Evolutionary conservation across 108 stramenopile genomes (phyloP).

Genomic region (Cyclotella choctawhatcheeana): DNA sequence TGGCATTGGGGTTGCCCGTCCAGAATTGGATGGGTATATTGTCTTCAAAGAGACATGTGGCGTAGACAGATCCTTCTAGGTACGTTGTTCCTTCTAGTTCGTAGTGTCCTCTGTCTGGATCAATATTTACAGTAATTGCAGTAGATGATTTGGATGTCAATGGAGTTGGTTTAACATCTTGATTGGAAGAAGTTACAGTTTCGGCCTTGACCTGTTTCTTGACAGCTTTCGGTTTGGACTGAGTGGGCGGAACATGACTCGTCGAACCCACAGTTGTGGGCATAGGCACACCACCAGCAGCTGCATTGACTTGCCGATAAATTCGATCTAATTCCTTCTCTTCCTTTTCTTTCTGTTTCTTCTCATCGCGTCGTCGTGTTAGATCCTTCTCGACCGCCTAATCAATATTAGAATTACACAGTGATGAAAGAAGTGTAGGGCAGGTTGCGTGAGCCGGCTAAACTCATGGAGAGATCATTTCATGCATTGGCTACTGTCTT

Average conservation of each 20-base stretch:
- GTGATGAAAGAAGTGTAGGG: too few species aligned
- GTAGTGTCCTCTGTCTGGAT: slow-evolving; percentile 55
- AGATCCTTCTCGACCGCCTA: slow-evolving; percentile 68
- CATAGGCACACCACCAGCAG: slow-evolving; percentile 25
- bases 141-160: neutral
- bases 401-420: too few species aligned
- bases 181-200: neutral
- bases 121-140: neutral
- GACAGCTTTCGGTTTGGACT: neutral
- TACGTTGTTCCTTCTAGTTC: slow-evolving; percentile 59
- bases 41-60: slow-evolving; percentile 61
- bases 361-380: slow-evolving; percentile 57
- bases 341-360: slow-evolving; percentile 60
- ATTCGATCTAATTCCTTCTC: slow-evolving; percentile 57
- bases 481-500: too few species aligned
- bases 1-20: slow-evolving; percentile 61
- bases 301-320: slow-evolving; percentile 61
- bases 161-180: neutral
- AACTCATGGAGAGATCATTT: too few species aligned
- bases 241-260: neutral
- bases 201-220: neutral
- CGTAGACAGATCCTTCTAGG: slow-evolving; percentile 70
- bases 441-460: too few species aligned
- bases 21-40: slow-evolving; percentile 88
- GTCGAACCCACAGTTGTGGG: too few species aligned